Conservation (phyloP, 352 stramenopile species). For the Phytopythium ostracodes region DNA sequence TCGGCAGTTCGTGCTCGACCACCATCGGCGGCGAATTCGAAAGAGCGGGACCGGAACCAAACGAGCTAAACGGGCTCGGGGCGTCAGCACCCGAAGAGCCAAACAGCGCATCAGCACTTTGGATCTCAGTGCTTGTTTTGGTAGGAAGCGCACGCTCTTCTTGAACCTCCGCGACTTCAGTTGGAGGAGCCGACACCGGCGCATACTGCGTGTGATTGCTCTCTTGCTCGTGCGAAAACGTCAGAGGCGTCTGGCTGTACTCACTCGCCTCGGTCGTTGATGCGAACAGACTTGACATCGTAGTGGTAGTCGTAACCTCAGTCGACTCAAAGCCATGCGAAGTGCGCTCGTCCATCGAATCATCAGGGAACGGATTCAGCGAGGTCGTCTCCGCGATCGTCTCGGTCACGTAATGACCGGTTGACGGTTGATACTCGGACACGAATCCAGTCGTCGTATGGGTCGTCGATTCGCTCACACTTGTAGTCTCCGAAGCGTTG, state of each 20-base stretch:
- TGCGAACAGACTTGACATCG: constrained; percentile 3
- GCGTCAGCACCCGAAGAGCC: constrained; percentile 39
- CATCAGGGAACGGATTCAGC: neutral
- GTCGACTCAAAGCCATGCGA: neutral
- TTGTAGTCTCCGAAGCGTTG: constrained; percentile 52
- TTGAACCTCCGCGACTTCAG: neutral
- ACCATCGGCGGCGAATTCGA: constrained; percentile 4
- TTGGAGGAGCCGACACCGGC: neutral
- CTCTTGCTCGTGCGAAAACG: neutral
- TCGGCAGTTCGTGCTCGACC: constrained; percentile 46
- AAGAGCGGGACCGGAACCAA: constrained; percentile 12
- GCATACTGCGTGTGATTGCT: neutral
- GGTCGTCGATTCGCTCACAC: constrained; percentile 41
- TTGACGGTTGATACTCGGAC: constrained; percentile 30
- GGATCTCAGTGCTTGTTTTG: constrained; percentile 20
- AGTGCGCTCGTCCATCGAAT: constrained; percentile 1
- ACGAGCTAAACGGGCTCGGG: constrained; percentile 55
- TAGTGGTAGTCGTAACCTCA: neutral
- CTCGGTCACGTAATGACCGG: constrained; percentile 35
- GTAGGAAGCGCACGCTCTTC: neutral
- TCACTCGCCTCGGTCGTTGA: neutral
- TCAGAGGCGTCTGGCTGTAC: neutral
- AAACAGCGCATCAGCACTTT: constrained; percentile 61
- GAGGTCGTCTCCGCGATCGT: constrained; percentile 8
- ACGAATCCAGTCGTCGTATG: constrained; percentile 30